Evolutionary conservation across 768 basidiomycete species (phyloP).

Genomic region (Rhodotorula paludigena): DNA sequence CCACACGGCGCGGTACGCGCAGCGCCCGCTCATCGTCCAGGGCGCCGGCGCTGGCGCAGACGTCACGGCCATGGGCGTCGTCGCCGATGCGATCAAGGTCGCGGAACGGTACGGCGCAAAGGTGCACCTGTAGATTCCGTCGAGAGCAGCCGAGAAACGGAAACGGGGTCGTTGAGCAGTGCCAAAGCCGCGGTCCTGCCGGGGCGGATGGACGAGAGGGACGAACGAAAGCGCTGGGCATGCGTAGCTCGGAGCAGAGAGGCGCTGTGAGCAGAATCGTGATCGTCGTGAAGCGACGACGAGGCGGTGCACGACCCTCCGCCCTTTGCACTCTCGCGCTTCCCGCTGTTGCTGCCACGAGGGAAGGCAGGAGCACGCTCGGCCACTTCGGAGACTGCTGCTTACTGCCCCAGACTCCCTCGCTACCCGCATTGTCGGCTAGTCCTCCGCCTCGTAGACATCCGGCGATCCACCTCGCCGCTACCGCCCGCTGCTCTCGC

Average conservation of each 20-base stretch:
- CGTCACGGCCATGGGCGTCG: slow-evolving; percentile 96
- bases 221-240: too few species aligned
- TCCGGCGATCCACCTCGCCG: too few species aligned
- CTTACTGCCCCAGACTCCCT: too few species aligned
- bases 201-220: neutral
- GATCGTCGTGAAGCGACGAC: neutral
- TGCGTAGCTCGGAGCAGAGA: too few species aligned
- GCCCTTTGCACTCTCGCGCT: neutral
- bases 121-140: slow-evolving; percentile 20
- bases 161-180: neutral
- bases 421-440: too few species aligned
- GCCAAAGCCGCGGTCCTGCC: neutral
- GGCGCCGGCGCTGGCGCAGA: slow-evolving; percentile 97
- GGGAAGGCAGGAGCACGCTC: too few species aligned
- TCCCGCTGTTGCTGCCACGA: neutral
- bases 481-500: neutral
- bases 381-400: too few species aligned
- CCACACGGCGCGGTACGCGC: slow-evolving; percentile 84
- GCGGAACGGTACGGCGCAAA: slow-evolving; percentile 45
- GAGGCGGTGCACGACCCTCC: neutral
- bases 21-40: slow-evolving; percentile 84
- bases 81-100: slow-evolving; percentile 69
- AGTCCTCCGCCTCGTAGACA: too few species aligned
- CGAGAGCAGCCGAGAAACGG: too few species aligned
- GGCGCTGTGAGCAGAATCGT: too few species aligned